Conservation (phyloP, 164 flowering plant species). For the Platanus orientalis region DNA sequence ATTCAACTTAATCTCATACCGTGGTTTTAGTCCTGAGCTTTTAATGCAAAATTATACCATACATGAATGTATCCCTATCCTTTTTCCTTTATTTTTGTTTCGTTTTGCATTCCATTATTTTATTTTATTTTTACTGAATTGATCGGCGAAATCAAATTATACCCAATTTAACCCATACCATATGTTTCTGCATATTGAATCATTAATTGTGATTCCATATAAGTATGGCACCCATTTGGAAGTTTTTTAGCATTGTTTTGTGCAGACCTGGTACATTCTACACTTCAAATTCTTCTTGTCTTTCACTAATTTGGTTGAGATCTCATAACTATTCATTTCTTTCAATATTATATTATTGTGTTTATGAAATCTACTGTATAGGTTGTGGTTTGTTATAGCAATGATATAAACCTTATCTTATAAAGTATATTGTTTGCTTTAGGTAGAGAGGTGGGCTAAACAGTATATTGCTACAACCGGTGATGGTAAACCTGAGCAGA, state of each 20-base stretch:
- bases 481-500: slow-evolving; percentile 72
- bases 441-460: slow-evolving; percentile 96
- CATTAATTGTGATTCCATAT: background rate
- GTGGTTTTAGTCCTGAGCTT: too few species aligned
- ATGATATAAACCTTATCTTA: background rate
- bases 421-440: slow-evolving; percentile 8
- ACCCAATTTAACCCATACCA: too few species aligned
- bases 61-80: too few species aligned
- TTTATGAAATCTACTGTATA: background rate
- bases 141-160: too few species aligned
- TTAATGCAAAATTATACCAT: too few species aligned
- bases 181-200: too few species aligned
- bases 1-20: too few species aligned
- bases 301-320: background rate
- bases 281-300: background rate
- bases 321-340: background rate
- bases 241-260: background rate
- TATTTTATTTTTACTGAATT: too few species aligned
- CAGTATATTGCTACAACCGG: slow-evolving; percentile 84
- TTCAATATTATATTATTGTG: background rate
- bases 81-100: too few species aligned
- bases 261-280: background rate
- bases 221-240: background rate
- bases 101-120: too few species aligned
- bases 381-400: background rate